Evolutionary conservation across 2,329 filamentous ascomycete genomes (phyloP).

Genomic region (Neonectria ditissima): DNA sequence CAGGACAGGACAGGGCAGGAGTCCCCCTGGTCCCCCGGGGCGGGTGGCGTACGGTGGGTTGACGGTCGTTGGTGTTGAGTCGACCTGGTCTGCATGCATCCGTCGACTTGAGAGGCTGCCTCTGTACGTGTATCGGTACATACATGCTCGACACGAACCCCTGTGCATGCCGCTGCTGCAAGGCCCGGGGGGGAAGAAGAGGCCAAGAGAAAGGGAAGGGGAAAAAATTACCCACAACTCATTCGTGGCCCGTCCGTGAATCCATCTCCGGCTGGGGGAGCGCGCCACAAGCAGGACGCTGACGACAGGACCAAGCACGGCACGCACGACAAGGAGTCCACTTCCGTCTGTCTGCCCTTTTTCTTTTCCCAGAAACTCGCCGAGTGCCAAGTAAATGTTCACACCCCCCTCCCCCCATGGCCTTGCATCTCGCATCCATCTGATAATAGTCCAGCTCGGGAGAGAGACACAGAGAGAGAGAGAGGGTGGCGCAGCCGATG

Average conservation of each 20-base stretch:
- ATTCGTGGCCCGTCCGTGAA: neutral
- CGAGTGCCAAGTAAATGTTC: too few species aligned
- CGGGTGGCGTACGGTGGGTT: conserved; percentile 11
- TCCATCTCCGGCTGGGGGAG: conserved; percentile 11
- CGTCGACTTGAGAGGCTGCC: too few species aligned
- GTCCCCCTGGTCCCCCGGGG: neutral
- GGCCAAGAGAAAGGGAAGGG: too few species aligned
- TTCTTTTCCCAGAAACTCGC: too few species aligned
- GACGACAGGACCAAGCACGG: conserved; percentile 8
- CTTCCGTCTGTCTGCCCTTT: too few species aligned
- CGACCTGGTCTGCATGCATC: too few species aligned
- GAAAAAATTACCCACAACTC: conserved; percentile 4
- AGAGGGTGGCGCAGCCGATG: conserved; percentile 8
- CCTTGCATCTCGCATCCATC: conserved; percentile 23
- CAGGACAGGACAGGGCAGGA: too few species aligned
- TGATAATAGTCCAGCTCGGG: conserved; percentile 6
- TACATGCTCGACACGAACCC: conserved; percentile 22
- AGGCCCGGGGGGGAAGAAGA: conserved; percentile 16
- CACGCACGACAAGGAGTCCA: neutral
- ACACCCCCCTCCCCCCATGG: too few species aligned
- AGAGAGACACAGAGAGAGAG: too few species aligned
- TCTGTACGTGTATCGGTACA: conserved; percentile 22
- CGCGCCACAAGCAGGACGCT: conserved; percentile 21
- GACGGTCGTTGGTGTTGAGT: conserved; percentile 21
- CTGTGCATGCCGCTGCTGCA: conserved; percentile 23